phyloP scores from a whole-genome alignment of 768 basidiomycete genomes.

The Xerocomus potaroensis region DNA sequence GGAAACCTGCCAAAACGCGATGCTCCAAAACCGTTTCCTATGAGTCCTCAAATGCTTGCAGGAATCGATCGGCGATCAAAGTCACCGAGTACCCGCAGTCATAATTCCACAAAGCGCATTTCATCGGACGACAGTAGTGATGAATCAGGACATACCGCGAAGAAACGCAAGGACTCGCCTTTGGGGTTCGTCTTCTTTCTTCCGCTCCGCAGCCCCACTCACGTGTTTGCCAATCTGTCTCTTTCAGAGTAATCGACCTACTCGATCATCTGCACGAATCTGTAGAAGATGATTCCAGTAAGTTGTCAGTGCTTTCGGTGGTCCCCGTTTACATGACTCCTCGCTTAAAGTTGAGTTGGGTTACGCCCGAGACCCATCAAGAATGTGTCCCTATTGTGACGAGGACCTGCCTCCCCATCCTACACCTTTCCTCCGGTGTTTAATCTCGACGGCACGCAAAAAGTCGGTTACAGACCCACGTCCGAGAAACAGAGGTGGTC shows the following conservation, averaged over 20 bases:
- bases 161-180: conserved; percentile 32
- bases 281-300: conserved; percentile 42
- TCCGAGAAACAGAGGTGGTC: conserved; percentile 62
- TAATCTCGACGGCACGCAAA: conserved; percentile 48
- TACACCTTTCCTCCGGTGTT: conserved; percentile 51
- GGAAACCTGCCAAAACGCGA: not conserved
- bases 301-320: conserved; percentile 9
- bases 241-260: conserved; percentile 3
- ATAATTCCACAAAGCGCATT: conserved; percentile 24
- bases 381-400: conserved; percentile 81
- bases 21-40: conserved; percentile 39
- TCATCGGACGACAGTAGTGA: conserved; percentile 33
- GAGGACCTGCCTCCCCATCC: conserved; percentile 58
- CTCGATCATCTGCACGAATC: conserved; percentile 18
- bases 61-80: conserved; percentile 33
- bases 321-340: not conserved
- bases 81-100: conserved; percentile 11
- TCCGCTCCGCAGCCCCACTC: conserved; percentile 1
- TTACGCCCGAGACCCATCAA: conserved; percentile 54
- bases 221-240: too few species aligned
- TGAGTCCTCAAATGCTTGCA: conserved; percentile 43
- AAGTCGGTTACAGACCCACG: conserved; percentile 62
- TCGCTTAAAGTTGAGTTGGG: conserved; percentile 45
- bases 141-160: conserved; percentile 24
- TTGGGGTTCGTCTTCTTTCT: conserved; percentile 8